A percentile compares a stretch with the other conserved stretches of the same genome.
Conservation (phyloP, 2,329 filamentous ascomycete species). For the Aspergillus ochraceoroseus region DNA sequence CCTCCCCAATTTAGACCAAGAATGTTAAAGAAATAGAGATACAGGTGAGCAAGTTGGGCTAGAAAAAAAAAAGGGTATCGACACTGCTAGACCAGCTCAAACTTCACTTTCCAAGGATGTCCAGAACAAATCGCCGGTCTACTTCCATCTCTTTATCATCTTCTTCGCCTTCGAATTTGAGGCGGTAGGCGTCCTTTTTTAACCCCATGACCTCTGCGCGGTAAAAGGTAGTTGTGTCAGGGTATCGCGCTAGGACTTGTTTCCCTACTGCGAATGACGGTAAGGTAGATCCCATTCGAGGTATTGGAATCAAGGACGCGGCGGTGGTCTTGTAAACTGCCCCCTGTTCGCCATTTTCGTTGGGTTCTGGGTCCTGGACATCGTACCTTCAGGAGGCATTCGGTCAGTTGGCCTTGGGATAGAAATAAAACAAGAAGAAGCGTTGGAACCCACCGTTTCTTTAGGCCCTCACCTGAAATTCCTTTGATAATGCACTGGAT, state of each 20-base stretch:
- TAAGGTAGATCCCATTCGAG: constrained; percentile 55
- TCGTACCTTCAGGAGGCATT: constrained; percentile 55
- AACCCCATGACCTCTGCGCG: constrained; percentile 72
- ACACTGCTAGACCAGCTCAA: background rate
- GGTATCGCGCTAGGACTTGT: constrained; percentile 71
- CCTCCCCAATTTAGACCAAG: constrained; percentile 1
- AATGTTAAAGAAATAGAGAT: constrained; percentile 1
- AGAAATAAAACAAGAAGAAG: constrained; percentile 3
- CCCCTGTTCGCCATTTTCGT: constrained; percentile 60
- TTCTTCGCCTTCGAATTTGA: constrained; percentile 77
- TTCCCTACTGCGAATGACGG: constrained; percentile 62
- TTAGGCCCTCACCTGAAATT: constrained; percentile 66
- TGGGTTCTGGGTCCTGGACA: constrained; percentile 73
- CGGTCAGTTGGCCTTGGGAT: constrained; percentile 15
- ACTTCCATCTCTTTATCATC: constrained; percentile 69
- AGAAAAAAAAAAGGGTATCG: constrained; percentile 1
- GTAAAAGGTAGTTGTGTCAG: constrained; percentile 80
- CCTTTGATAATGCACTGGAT: constrained; percentile 74
- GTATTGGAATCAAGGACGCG: constrained; percentile 71
- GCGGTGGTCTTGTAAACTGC: constrained; percentile 64
- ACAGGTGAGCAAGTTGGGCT: constrained; percentile 1
- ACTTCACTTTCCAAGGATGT: constrained; percentile 54
- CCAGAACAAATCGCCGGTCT: constrained; percentile 69
- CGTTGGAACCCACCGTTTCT: constrained; percentile 52
- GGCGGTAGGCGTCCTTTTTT: constrained; percentile 49